Base-by-base conservation (phyloP, 1,284 basidiomycete species). In the Irpex sp. region DNA sequence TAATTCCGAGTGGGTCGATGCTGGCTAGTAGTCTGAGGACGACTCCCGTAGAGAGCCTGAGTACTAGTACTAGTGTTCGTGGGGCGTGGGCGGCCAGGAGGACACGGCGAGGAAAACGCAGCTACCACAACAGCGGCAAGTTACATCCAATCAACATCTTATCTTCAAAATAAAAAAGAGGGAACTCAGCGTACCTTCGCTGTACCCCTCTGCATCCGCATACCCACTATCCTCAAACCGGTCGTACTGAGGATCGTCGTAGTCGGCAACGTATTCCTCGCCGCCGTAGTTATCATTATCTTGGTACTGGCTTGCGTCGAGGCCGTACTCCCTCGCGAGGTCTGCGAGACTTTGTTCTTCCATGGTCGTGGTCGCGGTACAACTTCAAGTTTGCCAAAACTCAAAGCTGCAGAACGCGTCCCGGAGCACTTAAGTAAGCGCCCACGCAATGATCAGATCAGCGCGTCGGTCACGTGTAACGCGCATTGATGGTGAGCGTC, bases 91-190 rank as follows among this genome's bases (percentile, higher is more conserved):
- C 71, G 70, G 38, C 70, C 71, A 7, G 71, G 69, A 11, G 81
- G 79, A 40, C 78, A 81, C 1, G 81, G 79, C n/a, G 80, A 82
- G 13, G 77, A 78, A 19, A 75, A 72, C 21, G 72, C 77, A 78
- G 58, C 38, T 60, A 38, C 17, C 13, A 36, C 9, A 34, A 34
- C 31, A 6, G 48, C 7, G 2, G n/a, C n/a, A 34, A 31, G 1
- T 11, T 37, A 9, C 15, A 31, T 34, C 6, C 31, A 6, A 6
- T 56, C 54, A 5, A 4, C 11, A 36, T n/a, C 26, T 7, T 11
- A 15, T 15, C 31, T 6, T 9, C n/a, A 8, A 2, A 56, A 6
- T 1, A 26, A 26, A 26, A 26, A 26, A 2, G 31, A 56, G 34
- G 3, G 3, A 2, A 37, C 4, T 2, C 1, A 26, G 44, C 36